Base-by-base conservation (phyloP, 2,329 filamentous ascomycete genomes). In the Penicillium sp. region DNA sequence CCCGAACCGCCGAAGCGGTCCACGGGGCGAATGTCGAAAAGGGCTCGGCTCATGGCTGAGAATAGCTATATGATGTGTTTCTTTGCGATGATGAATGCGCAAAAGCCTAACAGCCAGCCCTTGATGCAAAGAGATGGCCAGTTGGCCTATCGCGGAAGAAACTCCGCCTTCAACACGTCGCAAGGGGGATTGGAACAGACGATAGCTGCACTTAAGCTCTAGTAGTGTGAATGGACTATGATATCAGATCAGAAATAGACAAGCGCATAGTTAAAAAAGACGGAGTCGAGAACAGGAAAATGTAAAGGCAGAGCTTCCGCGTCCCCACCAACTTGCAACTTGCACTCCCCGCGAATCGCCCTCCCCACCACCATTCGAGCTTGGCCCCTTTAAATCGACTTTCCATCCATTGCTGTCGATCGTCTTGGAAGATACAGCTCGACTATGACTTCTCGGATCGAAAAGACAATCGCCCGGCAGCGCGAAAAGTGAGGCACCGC, bases 401-500 rank as follows among this genome's bases (percentile, higher is more conserved):
- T 28, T 27, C 20, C 6, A 11, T 22, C 2, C 23, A 18, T 20
- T 16, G 22, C 32, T 41, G 11, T 16, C 29, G 35, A 26, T 28
- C 24, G 23, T 14, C 13, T 23, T 10, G 44, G 27, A 31, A 32
- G 6, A 10, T 43, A 14, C 24, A 20, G 18, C 8, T 31, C 23
- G 42, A 61, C 44, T 36, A 71, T 71, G 69, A 69, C 69, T 40
- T 71, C 69, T 41, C 63, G 63, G 16, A 85, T 87, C 46, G 81
- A 85, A 51, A 86, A 86, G 70, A 85, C 84, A 36, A 82, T 87
- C 59, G 79, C 80, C 51, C 78, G 84, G 45, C 84, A 96, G 68
- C 87, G 91, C 73, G 77, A 86, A 70, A 91, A 83, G 84, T 86
- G 73, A 52, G 62, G 55, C 29, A 18, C 34, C 39, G 29, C 13